Percentiles rank a stretch among this genome's conserved stretches.
Evolutionary conservation across 2,329 filamentous ascomycete species (phyloP).

Genomic region (Acrocalymma vagum): DNA sequence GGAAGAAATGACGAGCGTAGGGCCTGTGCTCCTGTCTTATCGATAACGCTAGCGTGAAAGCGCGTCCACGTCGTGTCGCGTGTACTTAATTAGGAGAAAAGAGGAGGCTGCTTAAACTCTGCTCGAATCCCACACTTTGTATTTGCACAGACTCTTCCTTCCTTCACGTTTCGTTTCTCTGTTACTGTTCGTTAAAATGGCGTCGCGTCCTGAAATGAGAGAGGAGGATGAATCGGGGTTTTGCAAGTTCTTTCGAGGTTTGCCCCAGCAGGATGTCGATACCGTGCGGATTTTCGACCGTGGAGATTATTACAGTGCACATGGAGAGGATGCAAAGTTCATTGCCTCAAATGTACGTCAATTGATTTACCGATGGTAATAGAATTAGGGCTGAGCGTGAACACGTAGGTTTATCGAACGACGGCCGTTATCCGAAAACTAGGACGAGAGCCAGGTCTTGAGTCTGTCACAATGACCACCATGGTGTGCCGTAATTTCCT

Average conservation of each 20-base stretch:
- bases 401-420: conserved; percentile 85
- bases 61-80: conserved; percentile 21
- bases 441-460: conserved; percentile 82
- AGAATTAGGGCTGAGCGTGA: neutral
- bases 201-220: conserved; percentile 65
- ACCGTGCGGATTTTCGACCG: conserved; percentile 93
- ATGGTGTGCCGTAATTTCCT: conserved; percentile 97
- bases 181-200: conserved; percentile 50
- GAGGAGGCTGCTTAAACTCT: conserved; percentile 4
- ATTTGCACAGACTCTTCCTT: conserved; percentile 1
- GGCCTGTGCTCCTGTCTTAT: no score
- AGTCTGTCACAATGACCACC: conserved; percentile 93
- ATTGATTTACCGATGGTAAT: neutral
- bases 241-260: conserved; percentile 93
- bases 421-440: conserved; percentile 93
- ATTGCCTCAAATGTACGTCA: conserved; percentile 76
- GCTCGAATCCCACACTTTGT: conserved; percentile 1
- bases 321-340: conserved; percentile 83
- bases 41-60: conserved; percentile 12
- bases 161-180: neutral
- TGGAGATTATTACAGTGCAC: conserved; percentile 95
- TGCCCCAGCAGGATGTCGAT: conserved; percentile 74
- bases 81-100: conserved; percentile 6
- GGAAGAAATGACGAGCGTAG: no score
- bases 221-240: conserved; percentile 98